phyloP scores from a whole-genome alignment of 257 asterid species.

The Solanum commersonii region DNA sequence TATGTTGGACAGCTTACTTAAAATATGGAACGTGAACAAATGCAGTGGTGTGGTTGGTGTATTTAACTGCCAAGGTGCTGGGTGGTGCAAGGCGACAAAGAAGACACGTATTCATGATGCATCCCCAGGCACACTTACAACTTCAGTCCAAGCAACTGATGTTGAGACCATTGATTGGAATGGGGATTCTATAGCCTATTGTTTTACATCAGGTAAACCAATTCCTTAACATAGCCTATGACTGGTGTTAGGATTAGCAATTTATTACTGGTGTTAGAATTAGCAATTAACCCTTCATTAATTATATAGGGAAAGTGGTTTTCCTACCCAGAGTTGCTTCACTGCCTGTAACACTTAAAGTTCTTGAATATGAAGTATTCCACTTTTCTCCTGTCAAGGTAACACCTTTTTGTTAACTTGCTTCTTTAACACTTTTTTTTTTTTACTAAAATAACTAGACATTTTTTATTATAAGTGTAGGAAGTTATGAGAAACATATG shows the following conservation, averaged over 20 bases:
- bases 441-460: not conserved
- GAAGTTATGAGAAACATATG: constrained; percentile 30
- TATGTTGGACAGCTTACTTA: constrained; percentile 64
- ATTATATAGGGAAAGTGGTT: constrained; percentile 33
- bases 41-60: constrained; percentile 76
- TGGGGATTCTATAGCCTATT: constrained; percentile 63
- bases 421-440: not conserved
- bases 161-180: constrained; percentile 64
- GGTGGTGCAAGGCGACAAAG: constrained; percentile 81
- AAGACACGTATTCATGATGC: constrained; percentile 81
- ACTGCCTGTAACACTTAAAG: constrained; percentile 68
- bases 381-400: constrained; percentile 86
- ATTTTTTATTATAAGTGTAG: constrained; percentile 19
- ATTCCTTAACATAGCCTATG: not conserved
- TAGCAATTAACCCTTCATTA: not conserved
- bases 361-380: constrained; percentile 84
- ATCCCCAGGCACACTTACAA: constrained; percentile 80
- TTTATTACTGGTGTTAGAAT: not conserved
- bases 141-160: constrained; percentile 66
- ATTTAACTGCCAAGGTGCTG: constrained; percentile 98
- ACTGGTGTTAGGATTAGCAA: not conserved
- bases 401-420: constrained; percentile 8
- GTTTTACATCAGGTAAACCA: constrained; percentile 43
- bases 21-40: constrained; percentile 83
- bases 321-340: constrained; percentile 70